phyloP scores from a whole-genome alignment of 306 rosid genomes.

The Argentina anserina region DNA sequence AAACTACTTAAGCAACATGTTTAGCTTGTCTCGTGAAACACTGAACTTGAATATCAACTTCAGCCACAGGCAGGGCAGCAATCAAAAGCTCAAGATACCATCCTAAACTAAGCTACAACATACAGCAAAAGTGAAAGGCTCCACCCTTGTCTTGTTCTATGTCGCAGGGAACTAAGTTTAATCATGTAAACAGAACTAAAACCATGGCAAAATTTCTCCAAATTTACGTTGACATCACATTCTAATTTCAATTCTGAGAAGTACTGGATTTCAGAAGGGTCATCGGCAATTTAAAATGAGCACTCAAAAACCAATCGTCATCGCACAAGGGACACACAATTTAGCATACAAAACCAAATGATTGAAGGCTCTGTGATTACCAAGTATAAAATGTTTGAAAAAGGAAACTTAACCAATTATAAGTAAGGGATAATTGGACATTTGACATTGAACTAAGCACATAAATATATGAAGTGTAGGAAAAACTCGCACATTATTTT shows the following conservation, averaged over 20 bases:
- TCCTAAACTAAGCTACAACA: too few species aligned
- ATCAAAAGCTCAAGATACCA: too few species aligned
- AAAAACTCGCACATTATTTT: slow-evolving; percentile 6
- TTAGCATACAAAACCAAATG: not conserved
- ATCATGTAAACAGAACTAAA: not conserved
- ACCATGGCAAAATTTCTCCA: not conserved
- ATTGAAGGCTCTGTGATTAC: not conserved
- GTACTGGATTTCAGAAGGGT: too few species aligned
- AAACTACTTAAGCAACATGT: too few species aligned
- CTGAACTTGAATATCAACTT: too few species aligned
- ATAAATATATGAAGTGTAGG: not conserved
- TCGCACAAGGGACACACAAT: not conserved
- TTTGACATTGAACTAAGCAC: not conserved
- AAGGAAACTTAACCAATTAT: not conserved
- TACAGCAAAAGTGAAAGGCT: too few species aligned
- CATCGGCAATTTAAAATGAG: not conserved
- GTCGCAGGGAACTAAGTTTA: too few species aligned
- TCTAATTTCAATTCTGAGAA: too few species aligned
- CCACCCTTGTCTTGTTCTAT: too few species aligned
- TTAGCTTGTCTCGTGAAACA: too few species aligned
- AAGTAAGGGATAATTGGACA: not conserved
- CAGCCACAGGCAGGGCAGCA: too few species aligned
- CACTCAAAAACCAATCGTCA: not conserved
- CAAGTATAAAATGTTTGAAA: not conserved
- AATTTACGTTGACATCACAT: not conserved